Conservation (phyloP, 2,329 filamentous ascomycete genomes). For the Botrytis pseudocinerea region DNA sequence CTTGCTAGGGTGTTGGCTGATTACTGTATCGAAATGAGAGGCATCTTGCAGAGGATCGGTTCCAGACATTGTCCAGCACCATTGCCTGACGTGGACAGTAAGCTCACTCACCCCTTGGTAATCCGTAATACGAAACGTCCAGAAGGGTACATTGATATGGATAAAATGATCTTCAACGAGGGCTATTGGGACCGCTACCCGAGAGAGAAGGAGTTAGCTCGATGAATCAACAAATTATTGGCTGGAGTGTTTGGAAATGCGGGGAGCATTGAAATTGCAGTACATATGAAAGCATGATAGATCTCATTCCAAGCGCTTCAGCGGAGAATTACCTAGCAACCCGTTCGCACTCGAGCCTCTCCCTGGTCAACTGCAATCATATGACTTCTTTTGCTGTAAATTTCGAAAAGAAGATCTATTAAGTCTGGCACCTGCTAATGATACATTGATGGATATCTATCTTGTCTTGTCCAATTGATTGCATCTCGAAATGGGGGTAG, state of each 20-base stretch:
- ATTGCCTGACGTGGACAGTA: conserved; percentile 12
- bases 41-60: neutral
- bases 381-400: neutral
- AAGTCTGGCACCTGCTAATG: neutral
- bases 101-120: conserved; percentile 12
- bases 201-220: neutral
- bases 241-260: conserved; percentile 5
- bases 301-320: conserved; percentile 32
- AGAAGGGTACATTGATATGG: conserved; percentile 7
- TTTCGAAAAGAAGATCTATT: neutral
- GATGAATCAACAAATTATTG: neutral
- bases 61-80: neutral
- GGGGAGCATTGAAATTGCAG: conserved; percentile 17
- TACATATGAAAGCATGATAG: conserved; percentile 28
- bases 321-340: conserved; percentile 33
- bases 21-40: conserved; percentile 10
- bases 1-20: neutral
- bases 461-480: neutral
- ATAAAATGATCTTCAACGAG: conserved; percentile 4
- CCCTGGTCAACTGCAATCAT: conserved; percentile 24
- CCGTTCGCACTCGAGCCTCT: conserved; percentile 31
- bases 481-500: neutral
- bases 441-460: neutral
- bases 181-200: neutral
- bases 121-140: neutral